Conservation (phyloP, 179 eudicot genomes). For the Camellia oleifera region DNA sequence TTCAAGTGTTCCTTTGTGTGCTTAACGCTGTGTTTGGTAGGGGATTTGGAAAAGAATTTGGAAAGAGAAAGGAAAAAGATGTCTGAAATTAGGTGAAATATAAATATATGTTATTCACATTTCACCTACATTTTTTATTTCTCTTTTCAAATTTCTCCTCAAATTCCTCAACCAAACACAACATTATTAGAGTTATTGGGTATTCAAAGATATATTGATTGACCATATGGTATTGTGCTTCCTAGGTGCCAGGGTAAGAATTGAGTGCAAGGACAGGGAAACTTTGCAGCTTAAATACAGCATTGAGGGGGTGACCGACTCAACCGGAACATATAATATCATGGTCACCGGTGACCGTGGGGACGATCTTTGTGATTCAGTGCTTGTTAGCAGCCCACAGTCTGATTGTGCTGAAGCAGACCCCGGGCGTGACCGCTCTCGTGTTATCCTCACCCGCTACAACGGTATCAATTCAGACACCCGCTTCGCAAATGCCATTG, state of each 20-base stretch:
- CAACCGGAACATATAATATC: slow-evolving; percentile 33
- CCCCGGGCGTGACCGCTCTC: slow-evolving; percentile 44
- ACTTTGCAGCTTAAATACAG: slow-evolving; percentile 27
- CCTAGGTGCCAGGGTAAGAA: slow-evolving; percentile 57
- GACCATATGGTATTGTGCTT: neutral
- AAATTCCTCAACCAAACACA: too few relatives aligned
- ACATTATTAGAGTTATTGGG: too few relatives aligned
- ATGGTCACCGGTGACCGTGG: slow-evolving; percentile 48
- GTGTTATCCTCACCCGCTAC: slow-evolving; percentile 56
- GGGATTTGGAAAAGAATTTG: too few relatives aligned
- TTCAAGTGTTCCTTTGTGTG: too few relatives aligned
- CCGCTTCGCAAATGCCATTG: slow-evolving; percentile 64
- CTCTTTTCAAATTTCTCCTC: too few relatives aligned
- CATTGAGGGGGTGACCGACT: slow-evolving; percentile 33
- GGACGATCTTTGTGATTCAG: slow-evolving; percentile 52
- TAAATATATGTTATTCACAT: too few relatives aligned
- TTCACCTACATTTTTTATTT: too few relatives aligned
- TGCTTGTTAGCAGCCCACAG: slow-evolving; percentile 48
- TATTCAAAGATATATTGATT: too few relatives aligned
- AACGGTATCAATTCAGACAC: slow-evolving; percentile 52
- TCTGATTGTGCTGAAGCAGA: slow-evolving; percentile 36
- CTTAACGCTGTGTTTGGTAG: too few relatives aligned
- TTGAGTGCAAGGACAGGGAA: slow-evolving; percentile 54
- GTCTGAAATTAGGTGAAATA: too few relatives aligned
- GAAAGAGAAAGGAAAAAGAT: too few relatives aligned